Conservation (phyloP, 805 yeast species). For the Starmerella vitae region DNA sequence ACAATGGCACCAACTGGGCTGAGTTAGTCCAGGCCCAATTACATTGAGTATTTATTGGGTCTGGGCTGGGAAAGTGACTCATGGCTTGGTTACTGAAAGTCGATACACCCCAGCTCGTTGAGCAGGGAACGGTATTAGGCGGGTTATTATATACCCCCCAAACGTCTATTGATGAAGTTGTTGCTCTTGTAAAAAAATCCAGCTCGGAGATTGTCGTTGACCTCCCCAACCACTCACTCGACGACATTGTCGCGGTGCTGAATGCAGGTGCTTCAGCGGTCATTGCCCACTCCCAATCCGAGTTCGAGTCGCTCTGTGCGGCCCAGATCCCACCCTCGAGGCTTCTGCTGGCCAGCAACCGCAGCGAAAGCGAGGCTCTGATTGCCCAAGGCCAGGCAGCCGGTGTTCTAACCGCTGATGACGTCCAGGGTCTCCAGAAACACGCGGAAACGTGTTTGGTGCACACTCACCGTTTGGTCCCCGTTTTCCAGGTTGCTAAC, state of each 20-base stretch:
- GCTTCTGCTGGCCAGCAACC: conserved; percentile 27
- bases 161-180: conserved; percentile 2
- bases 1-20: too few relatives aligned
- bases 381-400: conserved; percentile 4
- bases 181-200: conserved; percentile 3
- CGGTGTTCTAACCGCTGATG: conserved; percentile 15
- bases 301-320: conserved; percentile 27
- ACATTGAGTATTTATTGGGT: too few relatives aligned
- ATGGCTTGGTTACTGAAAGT: conserved; percentile 15
- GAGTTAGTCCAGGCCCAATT: too few relatives aligned
- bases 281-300: conserved; percentile 27
- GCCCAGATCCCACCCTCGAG: conserved; percentile 43
- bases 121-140: conserved; percentile 12
- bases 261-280: conserved; percentile 47
- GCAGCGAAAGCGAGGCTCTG: not conserved
- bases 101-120: not conserved
- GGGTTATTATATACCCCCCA: conserved; percentile 4
- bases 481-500: conserved; percentile 15
- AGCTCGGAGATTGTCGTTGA: conserved; percentile 5
- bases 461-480: conserved; percentile 16
- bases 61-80: not conserved
- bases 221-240: conserved; percentile 25
- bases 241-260: conserved; percentile 38
- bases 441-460: conserved; percentile 12
- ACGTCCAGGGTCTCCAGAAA: conserved; percentile 7